Evolutionary conservation across 768 basidiomycete species (phyloP), one percentile per base, ranked within the genome.

Genomic region (Mycena crocata): DNA sequence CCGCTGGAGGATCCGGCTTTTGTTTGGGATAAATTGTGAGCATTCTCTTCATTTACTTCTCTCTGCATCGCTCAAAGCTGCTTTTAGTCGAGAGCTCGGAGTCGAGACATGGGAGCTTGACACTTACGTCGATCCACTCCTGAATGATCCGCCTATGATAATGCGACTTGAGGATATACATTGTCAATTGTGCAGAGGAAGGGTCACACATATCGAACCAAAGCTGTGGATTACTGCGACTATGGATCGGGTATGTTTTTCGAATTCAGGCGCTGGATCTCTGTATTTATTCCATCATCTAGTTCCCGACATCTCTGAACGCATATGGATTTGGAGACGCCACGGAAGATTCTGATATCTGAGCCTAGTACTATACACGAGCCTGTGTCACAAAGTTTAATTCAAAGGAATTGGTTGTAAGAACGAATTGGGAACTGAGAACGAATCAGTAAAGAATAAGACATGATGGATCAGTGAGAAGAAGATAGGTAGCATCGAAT

Each of bases 1-100:
- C 59, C 59, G 10, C 39, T 61, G 37, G 59, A 61, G 15, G 23
- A 26, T 14, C 39, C 66, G 15, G 52, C 60, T 40, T 58, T 62
- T 8, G 7, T 61, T 23, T 73, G 74, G 74, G 52, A 45, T 26
- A 49, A 70, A 8, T 75, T 72, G 73, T 73, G 39, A 58, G 59
- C 9, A 32, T 24, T 1, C 6, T 44, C 19, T 23, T 30, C 28
- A 15, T 23, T 19, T 13, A 51, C 17, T 34, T 23, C 23, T 35
- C 45, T n/a, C n/a, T n/a, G n/a, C n/a, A n/a, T n/a, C n/a, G n/a
- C n/a, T n/a, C n/a, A n/a, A 2, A 37, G 8, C 32, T 0, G n/a
- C 21, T 40, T 10, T 13, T 32, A 75, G 73, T 57, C 72, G 73
- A 2, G 73, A 75, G 55, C 66, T 75, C 9, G 72, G 72, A 2